A percentile compares a stretch with the other conserved stretches of the same genome.
phyloP scores from a whole-genome alignment of 352 stramenopile genomes.

The Pythium grandisporangium region DNA sequence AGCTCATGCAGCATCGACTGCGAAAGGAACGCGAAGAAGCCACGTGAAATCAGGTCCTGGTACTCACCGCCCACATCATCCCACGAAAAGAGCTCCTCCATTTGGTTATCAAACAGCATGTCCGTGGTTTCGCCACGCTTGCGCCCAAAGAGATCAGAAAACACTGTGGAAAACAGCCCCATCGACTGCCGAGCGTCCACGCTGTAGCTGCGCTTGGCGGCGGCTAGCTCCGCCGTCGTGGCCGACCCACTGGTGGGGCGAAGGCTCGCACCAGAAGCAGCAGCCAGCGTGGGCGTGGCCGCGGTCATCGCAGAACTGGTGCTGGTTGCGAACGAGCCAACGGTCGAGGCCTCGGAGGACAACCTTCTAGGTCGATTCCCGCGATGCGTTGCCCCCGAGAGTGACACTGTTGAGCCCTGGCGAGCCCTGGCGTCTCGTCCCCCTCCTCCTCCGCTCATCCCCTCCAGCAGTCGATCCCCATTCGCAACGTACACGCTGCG shows the following conservation, averaged over 20 bases:
- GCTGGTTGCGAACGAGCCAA: not conserved
- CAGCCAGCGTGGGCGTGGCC: too few species aligned
- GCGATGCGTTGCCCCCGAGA: too few species aligned
- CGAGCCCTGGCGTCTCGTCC: too few species aligned
- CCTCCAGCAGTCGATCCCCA: too few species aligned
- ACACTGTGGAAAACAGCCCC: slow-evolving; percentile 48
- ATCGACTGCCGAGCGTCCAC: slow-evolving; percentile 38
- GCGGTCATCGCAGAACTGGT: not conserved
- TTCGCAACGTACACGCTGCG: slow-evolving; percentile 15
- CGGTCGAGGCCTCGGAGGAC: slow-evolving; percentile 5
- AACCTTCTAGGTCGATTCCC: too few species aligned
- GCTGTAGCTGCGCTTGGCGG: slow-evolving; percentile 33
- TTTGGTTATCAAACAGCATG: slow-evolving; percentile 23
- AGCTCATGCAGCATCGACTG: slow-evolving; percentile 33
- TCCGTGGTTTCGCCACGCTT: slow-evolving; percentile 46
- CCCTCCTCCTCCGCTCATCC: not conserved
- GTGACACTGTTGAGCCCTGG: too few species aligned
- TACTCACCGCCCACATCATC: slow-evolving; percentile 53
- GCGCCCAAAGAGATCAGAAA: slow-evolving; percentile 63
- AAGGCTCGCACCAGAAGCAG: not conserved
- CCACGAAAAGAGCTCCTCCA: slow-evolving; percentile 52
- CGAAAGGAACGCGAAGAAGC: slow-evolving; percentile 55
- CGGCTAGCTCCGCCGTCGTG: not conserved
- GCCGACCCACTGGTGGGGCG: slow-evolving; percentile 7
- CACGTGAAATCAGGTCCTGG: slow-evolving; percentile 49